Evolutionary conservation across 2,329 filamentous ascomycete species (phyloP), one percentile per base, ranked within the genome.

Genomic region (Fusarium pseudograminearum): DNA sequence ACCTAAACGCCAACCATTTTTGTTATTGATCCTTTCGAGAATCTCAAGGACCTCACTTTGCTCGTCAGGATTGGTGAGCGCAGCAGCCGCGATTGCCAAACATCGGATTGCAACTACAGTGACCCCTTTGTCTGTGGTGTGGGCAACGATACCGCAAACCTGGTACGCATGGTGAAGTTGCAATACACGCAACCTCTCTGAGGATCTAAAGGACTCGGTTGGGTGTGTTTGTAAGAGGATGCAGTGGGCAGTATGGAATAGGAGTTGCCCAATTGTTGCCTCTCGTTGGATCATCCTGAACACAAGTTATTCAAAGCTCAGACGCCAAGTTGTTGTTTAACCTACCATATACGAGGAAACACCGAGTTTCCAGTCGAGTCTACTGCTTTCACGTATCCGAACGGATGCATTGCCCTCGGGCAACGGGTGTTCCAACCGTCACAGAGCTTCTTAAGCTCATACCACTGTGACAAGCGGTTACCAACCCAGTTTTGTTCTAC

Each of bases 211-310:
- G 14, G 87, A 83, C 38, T 90, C 85, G 53, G 91, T 78, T 0
- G 94, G 94, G 76, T 97, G 91, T 24, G 90, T 90, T 71, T 95
- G 92, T 5, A 92, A 89, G 7, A 98, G 86, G 34, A 98, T 82
- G 68, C 92, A 91, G 80, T 95, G 91, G 24, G 92, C 90, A 0
- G 93, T 96, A 76, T 98, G 94, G 76, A 97, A 98, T 78, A 97
- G 94, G 11, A 98, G 84, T 47, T 93, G 89, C 6, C 92, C 93
- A 28, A 97, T 87, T 33, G 96, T 90, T 5, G 93, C 92, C 5
- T 92, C 87, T 59, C 92, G 88, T 79, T 96, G 96, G 73, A 95
- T 89, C 53, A 97, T 84, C 93, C 90, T 93, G 41, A 5, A 30
- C 7, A 34, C 31, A 4, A 12, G 33, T 38, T n/a, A 47, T 57